Base-by-base conservation (phyloP, 139 green algal species). In the Micractinium conductrix region DNA sequence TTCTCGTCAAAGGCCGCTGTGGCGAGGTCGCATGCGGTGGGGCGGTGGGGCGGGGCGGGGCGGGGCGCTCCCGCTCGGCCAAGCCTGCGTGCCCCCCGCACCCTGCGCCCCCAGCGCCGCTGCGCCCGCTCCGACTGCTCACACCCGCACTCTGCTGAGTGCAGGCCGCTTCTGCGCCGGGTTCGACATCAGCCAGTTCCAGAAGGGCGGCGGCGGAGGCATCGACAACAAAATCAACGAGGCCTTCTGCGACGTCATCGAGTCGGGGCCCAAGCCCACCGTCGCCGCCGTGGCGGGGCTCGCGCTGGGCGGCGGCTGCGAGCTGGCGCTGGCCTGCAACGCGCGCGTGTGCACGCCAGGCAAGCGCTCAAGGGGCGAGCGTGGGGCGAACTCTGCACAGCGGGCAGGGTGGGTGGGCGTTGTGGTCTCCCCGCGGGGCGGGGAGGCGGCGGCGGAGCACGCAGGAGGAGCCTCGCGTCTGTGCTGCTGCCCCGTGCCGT, bases 301-400 rank as follows among this genome's bases (percentile, higher is more conserved):
- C 44, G 96, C 95, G 7, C 90, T 99, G 43, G 97, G 97, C 2
- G 97, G 97, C 38, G 97, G 97, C n/a, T 89, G 95, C 62, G 97
- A 99, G 92, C 85, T 98, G 50, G 96, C 97, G 53, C 94, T 99
- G 91, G 95, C 95, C 40, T 98, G 96, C 87, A 95, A 96, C 85
- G 95, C 94, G 12, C 90, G 96, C 40, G 67, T 96, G 28, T 88
- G 85, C 50, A 90, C 92, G 6, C 87, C 90, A 55, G 84, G 84
- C 84, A 60, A 35, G 75, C 22, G 5, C 16, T 1, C 4, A 45
- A n/a, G 69, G 37, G 69, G 40, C 28, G 37, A 14, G 40, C 38
- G 69, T 45, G 35, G 69, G 69, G n/a, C 69, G 38, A 8, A n/a
- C n/a, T n/a, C n/a, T n/a, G n/a, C n/a, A n/a, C n/a, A n/a, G 40